Evolutionary conservation across 2,329 filamentous ascomycete genomes (phyloP), one percentile per base, ranked within the genome.

Genomic region (Polychaeton citri): DNA sequence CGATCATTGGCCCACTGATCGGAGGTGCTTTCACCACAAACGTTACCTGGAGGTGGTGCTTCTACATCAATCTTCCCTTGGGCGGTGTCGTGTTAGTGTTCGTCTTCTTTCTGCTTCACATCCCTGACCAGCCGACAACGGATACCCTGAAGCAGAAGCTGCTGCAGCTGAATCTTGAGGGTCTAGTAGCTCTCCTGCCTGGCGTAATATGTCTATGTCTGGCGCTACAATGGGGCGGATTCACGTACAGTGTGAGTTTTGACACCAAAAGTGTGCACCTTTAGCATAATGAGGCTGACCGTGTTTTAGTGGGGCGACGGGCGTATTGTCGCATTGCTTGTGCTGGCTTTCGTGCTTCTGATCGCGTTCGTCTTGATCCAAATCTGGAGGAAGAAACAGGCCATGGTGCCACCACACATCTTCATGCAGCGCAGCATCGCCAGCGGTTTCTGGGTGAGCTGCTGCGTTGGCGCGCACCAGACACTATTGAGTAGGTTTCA

Each of bases 21-120:
- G 60, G 59, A 7, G 58, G 59, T 33, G 56, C 50, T 5, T 56
- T 56, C 30, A 56, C 60, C 42, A 53, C 61, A 41, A 38, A 49
- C 34, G 47, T 64, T 2, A 58, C 61, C 12, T 68, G 65, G 64
- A 48, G 65, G 7, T 67, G 64, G 63, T 69, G 61, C 42, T 66
- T 67, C 52, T 68, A 64, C 38, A 69, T 72, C 49, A 72, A 74
- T 42, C 53, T 73, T 1, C 69, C 69, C 0, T 60, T 72, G 20
- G 66, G 65, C 10, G 62, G 55, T 2, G 42, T 66, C n/a, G 65
- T 64, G 0, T 21, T 53, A 34, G 33, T 46, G 2, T 53, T 58
- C 44, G 55, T 59, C 38, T 34, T 52, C 39, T 42, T 59, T 49
- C 52, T 1, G 57, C 55, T 3, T 51, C 55, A 30, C 53, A 49